Evolutionary conservation across 2,329 filamentous ascomycete genomes (phyloP).

Genomic region (Drechslerella coelobrocha): DNA sequence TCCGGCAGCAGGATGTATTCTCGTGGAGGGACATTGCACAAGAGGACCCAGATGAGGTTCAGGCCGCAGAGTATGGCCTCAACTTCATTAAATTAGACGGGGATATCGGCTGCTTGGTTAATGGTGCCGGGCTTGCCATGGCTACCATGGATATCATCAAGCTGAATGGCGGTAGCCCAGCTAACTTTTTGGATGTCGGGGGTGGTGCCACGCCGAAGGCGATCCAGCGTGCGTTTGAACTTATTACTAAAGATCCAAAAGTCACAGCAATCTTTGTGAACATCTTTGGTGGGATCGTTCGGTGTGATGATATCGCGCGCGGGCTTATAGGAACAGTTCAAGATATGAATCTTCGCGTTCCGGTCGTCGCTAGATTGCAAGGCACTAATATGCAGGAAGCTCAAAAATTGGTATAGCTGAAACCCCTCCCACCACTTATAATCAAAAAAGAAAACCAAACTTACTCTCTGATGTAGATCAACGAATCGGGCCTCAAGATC

Average conservation of each 20-base stretch:
- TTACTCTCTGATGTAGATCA: slow-evolving; percentile 66
- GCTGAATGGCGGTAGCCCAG: slow-evolving; percentile 92
- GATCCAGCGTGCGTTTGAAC: slow-evolving; percentile 96
- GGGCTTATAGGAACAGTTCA: slow-evolving; percentile 94
- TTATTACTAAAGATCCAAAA: slow-evolving; percentile 98
- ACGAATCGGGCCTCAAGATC: slow-evolving; percentile 98
- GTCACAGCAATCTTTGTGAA: slow-evolving; percentile 99
- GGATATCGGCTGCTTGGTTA: slow-evolving; percentile 97
- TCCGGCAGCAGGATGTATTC: slow-evolving; percentile 96
- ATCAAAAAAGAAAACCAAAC: slow-evolving; percentile 21
- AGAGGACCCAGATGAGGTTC: slow-evolving; percentile 97
- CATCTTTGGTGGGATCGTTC: slow-evolving; percentile 98
- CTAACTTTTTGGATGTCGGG: slow-evolving; percentile 98
- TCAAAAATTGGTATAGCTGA: slow-evolving; percentile 71
- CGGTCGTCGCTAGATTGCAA: slow-evolving; percentile 95
- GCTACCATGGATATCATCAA: slow-evolving; percentile 99
- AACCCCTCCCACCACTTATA: slow-evolving; percentile 55
- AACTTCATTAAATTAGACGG: slow-evolving; percentile 99
- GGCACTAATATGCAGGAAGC: slow-evolving; percentile 98
- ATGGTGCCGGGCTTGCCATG: slow-evolving; percentile 98
- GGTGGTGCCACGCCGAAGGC: slow-evolving; percentile 95
- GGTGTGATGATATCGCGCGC: slow-evolving; percentile 95
- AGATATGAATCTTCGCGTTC: slow-evolving; percentile 92
- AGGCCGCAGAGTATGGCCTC: slow-evolving; percentile 88
- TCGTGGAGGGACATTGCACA: slow-evolving; percentile 90